A percentile compares a stretch with the other conserved stretches of the same genome.
Evolutionary conservation across 495 filamentous ascomycete genomes (phyloP).

Genomic region (Jackrogersella multiformis): DNA sequence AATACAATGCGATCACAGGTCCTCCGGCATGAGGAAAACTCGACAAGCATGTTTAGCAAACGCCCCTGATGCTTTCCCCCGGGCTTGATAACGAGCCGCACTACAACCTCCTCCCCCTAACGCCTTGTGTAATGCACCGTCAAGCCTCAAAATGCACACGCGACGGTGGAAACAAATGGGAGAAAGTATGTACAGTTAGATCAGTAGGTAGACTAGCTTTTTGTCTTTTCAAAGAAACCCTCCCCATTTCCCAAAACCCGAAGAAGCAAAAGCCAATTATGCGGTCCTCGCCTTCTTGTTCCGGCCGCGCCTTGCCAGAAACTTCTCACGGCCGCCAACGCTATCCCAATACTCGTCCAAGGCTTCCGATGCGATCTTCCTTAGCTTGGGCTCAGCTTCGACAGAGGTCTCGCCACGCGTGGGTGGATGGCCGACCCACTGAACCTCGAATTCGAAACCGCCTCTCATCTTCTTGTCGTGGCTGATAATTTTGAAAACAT

Average conservation of each 20-base stretch:
- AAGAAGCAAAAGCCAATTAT: too few relatives aligned
- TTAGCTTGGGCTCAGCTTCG: conserved; percentile 42
- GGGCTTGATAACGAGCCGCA: background rate
- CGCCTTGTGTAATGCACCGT: conserved; percentile 29
- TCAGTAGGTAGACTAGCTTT: background rate
- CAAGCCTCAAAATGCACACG: conserved; percentile 10
- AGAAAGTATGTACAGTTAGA: conserved; percentile 3
- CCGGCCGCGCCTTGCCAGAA: conserved; percentile 39
- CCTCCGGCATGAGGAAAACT: background rate
- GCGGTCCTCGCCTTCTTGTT: conserved; percentile 35
- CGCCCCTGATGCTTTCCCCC: background rate
- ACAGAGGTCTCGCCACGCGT: conserved; percentile 41
- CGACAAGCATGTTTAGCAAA: background rate
- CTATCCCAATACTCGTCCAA: conserved; percentile 42
- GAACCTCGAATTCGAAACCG: conserved; percentile 47
- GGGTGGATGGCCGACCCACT: conserved; percentile 45
- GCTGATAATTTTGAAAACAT: conserved; percentile 37
- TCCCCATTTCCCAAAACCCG: too few relatives aligned
- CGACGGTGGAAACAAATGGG: background rate
- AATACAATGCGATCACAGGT: background rate
- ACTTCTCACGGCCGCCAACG: conserved; percentile 38
- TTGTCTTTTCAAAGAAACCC: background rate
- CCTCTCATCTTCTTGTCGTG: conserved; percentile 41
- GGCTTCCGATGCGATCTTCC: conserved; percentile 31
- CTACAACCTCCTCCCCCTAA: conserved; percentile 13